These are phyloP conservation scores for Melanomma pulvis-pyrius DNA, from an alignment of 495 filamentous ascomycete genomes.

Conservation along the genomic window DNA sequence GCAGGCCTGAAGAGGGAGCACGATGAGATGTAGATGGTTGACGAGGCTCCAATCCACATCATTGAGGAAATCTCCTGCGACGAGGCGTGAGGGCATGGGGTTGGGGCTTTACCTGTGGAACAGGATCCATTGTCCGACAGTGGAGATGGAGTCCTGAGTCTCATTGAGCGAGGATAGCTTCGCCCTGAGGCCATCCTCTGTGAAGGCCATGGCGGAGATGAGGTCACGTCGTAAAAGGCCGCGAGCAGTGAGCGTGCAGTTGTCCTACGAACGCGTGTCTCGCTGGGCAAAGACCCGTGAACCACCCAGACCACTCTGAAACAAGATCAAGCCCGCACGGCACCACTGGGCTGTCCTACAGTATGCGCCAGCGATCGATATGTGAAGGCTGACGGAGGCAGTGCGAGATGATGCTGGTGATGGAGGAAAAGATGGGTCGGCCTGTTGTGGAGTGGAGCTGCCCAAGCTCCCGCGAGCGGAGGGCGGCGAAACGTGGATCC, in stretches of 20 bases:
- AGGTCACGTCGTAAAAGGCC: neutral
- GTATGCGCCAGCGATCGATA: neutral
- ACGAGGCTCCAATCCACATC: no score
- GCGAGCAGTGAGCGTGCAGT: neutral
- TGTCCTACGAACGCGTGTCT: neutral
- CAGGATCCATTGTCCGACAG: conserved; percentile 98
- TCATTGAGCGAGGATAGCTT: conserved; percentile 96
- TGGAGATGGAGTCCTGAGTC: conserved; percentile 92
- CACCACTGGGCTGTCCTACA: conserved; percentile 1
- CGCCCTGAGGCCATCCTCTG: conserved; percentile 86
- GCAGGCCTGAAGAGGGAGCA: neutral
- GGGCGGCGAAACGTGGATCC: neutral
- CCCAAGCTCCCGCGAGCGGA: neutral
- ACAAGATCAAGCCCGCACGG: neutral
- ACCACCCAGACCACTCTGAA: neutral
- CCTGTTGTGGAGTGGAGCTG: neutral
- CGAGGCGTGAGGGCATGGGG: neutral
- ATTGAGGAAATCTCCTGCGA: no score
- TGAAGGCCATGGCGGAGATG: conserved; percentile 74
- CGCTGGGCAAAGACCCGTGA: no score
- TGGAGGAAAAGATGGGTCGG: neutral
- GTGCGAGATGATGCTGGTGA: neutral
- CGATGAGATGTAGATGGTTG: neutral
- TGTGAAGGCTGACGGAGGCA: neutral
- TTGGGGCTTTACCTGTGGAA: conserved; percentile 77